Conservation (phyloP, 2,329 filamentous ascomycete genomes). For the Fusarium mangiferae region DNA sequence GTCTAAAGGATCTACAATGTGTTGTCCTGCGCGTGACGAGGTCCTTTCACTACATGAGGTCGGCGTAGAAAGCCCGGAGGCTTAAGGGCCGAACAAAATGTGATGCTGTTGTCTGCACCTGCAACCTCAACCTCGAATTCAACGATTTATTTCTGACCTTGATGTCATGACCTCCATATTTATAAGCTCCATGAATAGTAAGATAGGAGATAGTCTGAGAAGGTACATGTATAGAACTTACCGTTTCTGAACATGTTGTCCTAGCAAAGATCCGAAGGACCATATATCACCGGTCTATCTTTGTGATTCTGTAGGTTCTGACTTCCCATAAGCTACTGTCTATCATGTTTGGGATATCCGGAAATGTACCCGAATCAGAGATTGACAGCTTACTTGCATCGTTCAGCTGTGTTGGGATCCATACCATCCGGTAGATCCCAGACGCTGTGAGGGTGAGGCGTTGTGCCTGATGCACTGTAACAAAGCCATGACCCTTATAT, state of each 20-base stretch:
- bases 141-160: background rate
- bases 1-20: fast-evolving
- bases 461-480: no score
- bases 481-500: fast-evolving
- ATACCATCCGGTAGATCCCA: no score
- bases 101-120: background rate
- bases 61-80: fast-evolving
- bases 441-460: background rate
- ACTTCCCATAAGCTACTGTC: fast-evolving
- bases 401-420: background rate
- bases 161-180: fast-evolving
- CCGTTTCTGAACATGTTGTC: fast-evolving
- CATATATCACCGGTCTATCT: background rate
- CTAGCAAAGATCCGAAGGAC: background rate
- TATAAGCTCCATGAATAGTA: fast-evolving
- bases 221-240: fast-evolving
- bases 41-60: fast-evolving
- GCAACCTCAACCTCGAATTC: fast-evolving
- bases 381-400: no score
- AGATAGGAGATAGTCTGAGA: no score
- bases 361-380: background rate
- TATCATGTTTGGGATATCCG: fast-evolving
- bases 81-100: fast-evolving
- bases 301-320: fast-evolving
- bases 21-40: fast-evolving